A percentile compares a stretch with the other conserved stretches of the same genome.
Conservation (phyloP, 2,329 filamentous ascomycete species). For the Fusarium sp. region DNA sequence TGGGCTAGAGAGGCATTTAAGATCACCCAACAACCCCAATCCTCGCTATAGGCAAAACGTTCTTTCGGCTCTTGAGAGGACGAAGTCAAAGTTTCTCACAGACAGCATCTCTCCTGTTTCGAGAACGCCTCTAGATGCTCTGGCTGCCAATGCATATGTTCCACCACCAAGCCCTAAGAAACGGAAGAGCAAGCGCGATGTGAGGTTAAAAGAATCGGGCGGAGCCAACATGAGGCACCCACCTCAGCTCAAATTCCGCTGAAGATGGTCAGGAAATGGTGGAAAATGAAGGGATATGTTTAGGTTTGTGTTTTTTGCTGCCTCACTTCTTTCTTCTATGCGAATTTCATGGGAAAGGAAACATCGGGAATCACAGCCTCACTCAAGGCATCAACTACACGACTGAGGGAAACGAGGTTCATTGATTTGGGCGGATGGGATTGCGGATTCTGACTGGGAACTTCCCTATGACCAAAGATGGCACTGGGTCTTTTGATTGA, state of each 20-base stretch:
- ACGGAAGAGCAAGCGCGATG: slow-evolving; percentile 2
- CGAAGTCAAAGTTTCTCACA: slow-evolving; percentile 43
- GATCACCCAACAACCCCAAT: slow-evolving; percentile 12
- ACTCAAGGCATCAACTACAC: neutral
- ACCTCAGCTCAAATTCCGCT: slow-evolving; percentile 2
- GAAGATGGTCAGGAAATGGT: neutral
- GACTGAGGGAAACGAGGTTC: neutral
- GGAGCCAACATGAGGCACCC: neutral
- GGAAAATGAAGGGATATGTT: neutral
- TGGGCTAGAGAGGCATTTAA: slow-evolving; percentile 36
- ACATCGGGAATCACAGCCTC: neutral
- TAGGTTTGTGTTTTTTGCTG: neutral
- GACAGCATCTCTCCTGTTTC: slow-evolving; percentile 13
- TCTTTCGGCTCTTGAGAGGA: slow-evolving; percentile 42
- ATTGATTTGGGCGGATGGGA: neutral
- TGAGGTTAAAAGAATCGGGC: neutral
- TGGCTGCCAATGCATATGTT: neutral
- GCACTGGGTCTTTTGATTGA: neutral
- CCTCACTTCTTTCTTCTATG: neutral
- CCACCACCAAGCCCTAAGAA: slow-evolving; percentile 9
- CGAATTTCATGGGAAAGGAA: slow-evolving; percentile 1
- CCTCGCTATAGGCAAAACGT: slow-evolving; percentile 37
- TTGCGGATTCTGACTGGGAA: neutral
- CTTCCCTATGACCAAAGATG: neutral
- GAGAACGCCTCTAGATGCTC: neutral